Base-by-base conservation (phyloP, 1,284 basidiomycete species). In the Ustilago trichophora region DNA sequence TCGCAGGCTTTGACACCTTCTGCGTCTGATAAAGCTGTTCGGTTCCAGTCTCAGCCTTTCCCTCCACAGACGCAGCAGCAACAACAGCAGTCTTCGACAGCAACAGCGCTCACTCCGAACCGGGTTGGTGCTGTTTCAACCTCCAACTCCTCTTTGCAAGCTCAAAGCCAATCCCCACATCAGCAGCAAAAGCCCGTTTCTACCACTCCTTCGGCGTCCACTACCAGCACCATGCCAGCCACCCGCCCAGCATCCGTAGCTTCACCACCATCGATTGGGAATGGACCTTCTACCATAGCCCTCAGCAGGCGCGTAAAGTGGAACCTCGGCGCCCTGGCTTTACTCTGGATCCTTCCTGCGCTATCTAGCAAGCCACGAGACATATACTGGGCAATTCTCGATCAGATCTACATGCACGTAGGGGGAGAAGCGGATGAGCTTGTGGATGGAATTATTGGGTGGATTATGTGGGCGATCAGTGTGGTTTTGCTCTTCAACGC, bases 401-500 rank as follows among this genome's bases (percentile, higher is more conserved):
- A 70, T 25, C 32, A 34, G 22, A 50, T 70, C 10, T 62, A 70
- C 46, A 12, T 56, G 25, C 29, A 50, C 15, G 46, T 60, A 2
- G 67, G 67, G 3, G 60, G 60, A 4, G 47, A 48, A 15, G 37
- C 53, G 10, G 67, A 70, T 34, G 67, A 64, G 47, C 18, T 53
- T 1, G 49, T 62, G 5, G 67, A 70, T 26, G 56, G 60, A 3
- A 21, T 65, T 11, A 40, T 70, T 3, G 56, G 56, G 0, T 70
- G 67, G 67, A 46, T 57, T 24, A 15, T 64, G 0, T 70, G 67
- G 67, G 67, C 67, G 1, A 12, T 52, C 8, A 60, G 52, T n/a
- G 48, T 70, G 2, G 42, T 70, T 8, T n/a, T 70, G 21, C 25
- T 70, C 2, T 70, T 70, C 57, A 70, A 70, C 21, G 32, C 47